phyloP scores from a whole-genome alignment of 495 filamentous ascomycete genomes.

The Acidomyces sp. region DNA sequence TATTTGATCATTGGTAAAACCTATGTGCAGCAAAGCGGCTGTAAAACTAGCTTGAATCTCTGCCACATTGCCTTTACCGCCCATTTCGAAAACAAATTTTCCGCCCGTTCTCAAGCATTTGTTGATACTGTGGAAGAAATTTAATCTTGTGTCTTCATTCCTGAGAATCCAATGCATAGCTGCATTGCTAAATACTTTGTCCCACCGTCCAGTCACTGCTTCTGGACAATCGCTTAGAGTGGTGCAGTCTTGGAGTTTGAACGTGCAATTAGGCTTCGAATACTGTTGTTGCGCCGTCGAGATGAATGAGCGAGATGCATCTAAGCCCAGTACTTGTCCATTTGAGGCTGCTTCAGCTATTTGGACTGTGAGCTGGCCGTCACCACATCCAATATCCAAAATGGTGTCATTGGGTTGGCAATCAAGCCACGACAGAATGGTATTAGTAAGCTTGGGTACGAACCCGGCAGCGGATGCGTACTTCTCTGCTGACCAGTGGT shows the following conservation, averaged over 20 bases:
- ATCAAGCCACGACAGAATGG: conserved; percentile 51
- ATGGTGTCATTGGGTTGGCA: conserved; percentile 45
- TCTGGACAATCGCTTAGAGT: conserved; percentile 26
- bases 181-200: conserved; percentile 66
- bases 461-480: conserved; percentile 59
- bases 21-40: conserved; percentile 37
- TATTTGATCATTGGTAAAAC: conserved; percentile 38
- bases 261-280: conserved; percentile 26
- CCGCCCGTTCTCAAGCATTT: conserved; percentile 44
- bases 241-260: conserved; percentile 37
- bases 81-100: conserved; percentile 57
- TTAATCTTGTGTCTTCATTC: conserved; percentile 27
- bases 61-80: conserved; percentile 54
- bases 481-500: conserved; percentile 16
- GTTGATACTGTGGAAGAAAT: conserved; percentile 35
- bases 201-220: conserved; percentile 28
- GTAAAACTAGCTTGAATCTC: conserved; percentile 51
- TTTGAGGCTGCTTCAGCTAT: conserved; percentile 35
- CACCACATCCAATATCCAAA: conserved; percentile 66
- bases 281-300: conserved; percentile 35
- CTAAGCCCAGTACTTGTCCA: conserved; percentile 45
- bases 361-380: conserved; percentile 50
- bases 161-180: conserved; percentile 69
- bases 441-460: conserved; percentile 53
- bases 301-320: conserved; percentile 56